phyloP scores from a whole-genome alignment of 1,139 yeast genomes.

The Yamadazyma atmosphaerica region DNA sequence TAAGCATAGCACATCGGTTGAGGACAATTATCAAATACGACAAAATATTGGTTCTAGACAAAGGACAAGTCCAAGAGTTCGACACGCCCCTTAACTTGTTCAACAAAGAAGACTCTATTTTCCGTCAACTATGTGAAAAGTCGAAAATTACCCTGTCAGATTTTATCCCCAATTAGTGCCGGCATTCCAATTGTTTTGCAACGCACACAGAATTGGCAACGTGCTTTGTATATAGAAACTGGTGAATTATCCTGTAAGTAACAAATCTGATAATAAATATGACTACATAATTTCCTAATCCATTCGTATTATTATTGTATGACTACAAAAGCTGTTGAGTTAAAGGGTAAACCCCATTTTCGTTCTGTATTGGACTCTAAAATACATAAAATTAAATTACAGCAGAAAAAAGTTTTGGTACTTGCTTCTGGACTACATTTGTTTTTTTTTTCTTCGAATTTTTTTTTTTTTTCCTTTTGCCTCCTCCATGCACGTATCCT shows the following conservation, averaged over 20 bases:
- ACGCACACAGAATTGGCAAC: no score
- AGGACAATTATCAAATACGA: constrained; percentile 27
- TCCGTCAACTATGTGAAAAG: constrained; percentile 41
- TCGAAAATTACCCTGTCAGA: constrained; percentile 22
- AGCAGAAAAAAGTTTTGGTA: background rate
- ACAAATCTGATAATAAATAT: no score
- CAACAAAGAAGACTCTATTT: constrained; percentile 32
- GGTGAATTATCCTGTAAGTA: no score
- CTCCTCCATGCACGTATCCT: no score
- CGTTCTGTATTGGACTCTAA: background rate
- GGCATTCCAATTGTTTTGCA: no score
- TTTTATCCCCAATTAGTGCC: constrained; percentile 5
- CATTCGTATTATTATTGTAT: no score
- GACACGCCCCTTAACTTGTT: constrained; percentile 49
- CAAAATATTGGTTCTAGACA: constrained; percentile 52
- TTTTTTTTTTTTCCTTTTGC: background rate
- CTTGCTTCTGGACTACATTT: background rate
- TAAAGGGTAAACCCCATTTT: background rate
- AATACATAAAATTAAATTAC: constrained; percentile 1
- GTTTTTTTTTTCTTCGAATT: no score
- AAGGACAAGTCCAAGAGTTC: constrained; percentile 50
- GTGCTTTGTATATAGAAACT: background rate
- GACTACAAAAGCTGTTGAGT: background rate
- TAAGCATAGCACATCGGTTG: constrained; percentile 19
- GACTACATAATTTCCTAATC: no score